A percentile compares a stretch with the other conserved stretches of the same genome.
Conservation (phyloP, 1,284 basidiomycete genomes). For the Volvariella surrecta region DNA sequence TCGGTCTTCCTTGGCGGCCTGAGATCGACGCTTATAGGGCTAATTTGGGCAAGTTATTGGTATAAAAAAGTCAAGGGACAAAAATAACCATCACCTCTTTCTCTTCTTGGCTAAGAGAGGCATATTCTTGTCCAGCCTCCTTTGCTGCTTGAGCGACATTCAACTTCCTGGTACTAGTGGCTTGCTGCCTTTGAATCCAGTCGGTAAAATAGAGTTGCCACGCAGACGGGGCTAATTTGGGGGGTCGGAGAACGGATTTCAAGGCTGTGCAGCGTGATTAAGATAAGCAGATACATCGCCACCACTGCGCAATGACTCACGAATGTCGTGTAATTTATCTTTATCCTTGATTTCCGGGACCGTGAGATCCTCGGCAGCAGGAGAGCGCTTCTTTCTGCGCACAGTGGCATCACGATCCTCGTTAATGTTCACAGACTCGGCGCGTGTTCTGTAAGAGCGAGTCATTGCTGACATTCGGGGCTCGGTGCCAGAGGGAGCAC, state of each 20-base stretch:
- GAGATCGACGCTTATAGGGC: constrained; percentile 79
- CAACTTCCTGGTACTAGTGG: constrained; percentile 69
- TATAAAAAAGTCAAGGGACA: constrained; percentile 18
- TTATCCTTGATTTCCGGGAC: constrained; percentile 13
- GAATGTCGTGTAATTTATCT: constrained; percentile 25
- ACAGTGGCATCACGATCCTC: constrained; percentile 68
- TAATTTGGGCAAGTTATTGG: constrained; percentile 24
- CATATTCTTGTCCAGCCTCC: constrained; percentile 89
- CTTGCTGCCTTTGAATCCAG: constrained; percentile 88
- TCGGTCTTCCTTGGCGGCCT: constrained; percentile 75
- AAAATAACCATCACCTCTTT: constrained; percentile 59
- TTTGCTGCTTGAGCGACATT: constrained; percentile 96
- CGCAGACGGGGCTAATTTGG: constrained; percentile 89
- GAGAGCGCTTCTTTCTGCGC: constrained; percentile 50
- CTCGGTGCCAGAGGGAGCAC: constrained; percentile 47
- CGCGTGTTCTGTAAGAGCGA: constrained; percentile 52
- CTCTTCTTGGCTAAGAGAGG: constrained; percentile 67
- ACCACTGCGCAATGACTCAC: constrained; percentile 22
- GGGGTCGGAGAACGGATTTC: constrained; percentile 73
- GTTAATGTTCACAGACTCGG: constrained; percentile 50
- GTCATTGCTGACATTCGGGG: constrained; percentile 34
- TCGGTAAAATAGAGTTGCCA: constrained; percentile 98
- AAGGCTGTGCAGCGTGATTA: constrained; percentile 33
- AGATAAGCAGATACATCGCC: constrained; percentile 13
- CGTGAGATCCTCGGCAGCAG: constrained; percentile 33